Conservation (phyloP, 345 rosid species). For the Firmiana major region DNA sequence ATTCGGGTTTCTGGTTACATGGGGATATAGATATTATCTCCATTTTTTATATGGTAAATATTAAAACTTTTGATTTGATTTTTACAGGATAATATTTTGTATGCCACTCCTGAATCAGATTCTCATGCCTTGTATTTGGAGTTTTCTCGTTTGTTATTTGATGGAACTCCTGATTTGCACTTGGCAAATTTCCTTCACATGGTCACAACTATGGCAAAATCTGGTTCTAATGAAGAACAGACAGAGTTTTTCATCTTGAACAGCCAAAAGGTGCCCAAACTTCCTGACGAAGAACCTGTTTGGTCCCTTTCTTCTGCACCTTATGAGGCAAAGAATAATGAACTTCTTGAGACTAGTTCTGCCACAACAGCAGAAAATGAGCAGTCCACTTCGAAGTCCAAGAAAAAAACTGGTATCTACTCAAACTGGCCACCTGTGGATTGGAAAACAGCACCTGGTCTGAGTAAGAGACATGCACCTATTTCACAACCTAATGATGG, state of each 20-base stretch:
- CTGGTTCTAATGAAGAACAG: conserved; percentile 68
- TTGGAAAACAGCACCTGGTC: conserved; percentile 65
- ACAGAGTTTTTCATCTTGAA: conserved; percentile 61
- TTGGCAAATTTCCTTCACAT: conserved; percentile 87
- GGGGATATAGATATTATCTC: not conserved
- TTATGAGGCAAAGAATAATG: conserved; percentile 20
- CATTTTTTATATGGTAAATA: not conserved
- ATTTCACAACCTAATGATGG: conserved; percentile 21
- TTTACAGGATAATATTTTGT: conserved; percentile 68
- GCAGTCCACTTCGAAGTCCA: conserved; percentile 24
- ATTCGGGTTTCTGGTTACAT: not conserved
- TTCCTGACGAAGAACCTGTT: conserved; percentile 60
- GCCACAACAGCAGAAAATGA: conserved; percentile 16
- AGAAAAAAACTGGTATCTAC: conserved; percentile 38
- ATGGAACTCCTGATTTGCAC: conserved; percentile 62
- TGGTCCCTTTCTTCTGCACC: conserved; percentile 52
- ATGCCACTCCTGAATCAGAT: conserved; percentile 52
- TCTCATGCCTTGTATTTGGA: conserved; percentile 72
- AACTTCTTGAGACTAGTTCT: conserved; percentile 10
- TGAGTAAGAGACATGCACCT: conserved; percentile 27
- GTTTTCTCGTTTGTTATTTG: conserved; percentile 65
- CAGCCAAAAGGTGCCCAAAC: conserved; percentile 66
- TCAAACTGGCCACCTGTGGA: conserved; percentile 70
- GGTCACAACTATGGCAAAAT: conserved; percentile 71
- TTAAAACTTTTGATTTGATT: conserved; percentile 13